Conservation (phyloP, 495 filamentous ascomycete species). For the Aspergillus bridgeri region DNA sequence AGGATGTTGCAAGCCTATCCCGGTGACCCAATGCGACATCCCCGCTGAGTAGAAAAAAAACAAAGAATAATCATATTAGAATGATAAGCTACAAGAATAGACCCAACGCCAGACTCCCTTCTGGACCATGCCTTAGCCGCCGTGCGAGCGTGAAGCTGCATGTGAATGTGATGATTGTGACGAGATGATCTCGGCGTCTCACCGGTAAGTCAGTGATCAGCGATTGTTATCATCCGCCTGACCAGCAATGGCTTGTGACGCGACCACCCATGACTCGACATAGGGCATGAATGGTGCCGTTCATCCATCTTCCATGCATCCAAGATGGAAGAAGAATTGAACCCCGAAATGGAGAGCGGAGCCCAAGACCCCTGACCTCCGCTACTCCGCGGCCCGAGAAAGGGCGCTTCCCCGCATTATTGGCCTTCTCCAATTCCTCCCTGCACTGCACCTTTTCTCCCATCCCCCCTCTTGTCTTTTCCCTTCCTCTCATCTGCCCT, state of each 20-base stretch:
- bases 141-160: background rate
- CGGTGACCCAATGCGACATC: background rate
- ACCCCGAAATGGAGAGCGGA: background rate
- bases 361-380: background rate
- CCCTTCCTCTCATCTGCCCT: constrained; percentile 1
- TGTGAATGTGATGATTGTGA: background rate
- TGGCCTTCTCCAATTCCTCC: background rate
- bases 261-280: background rate
- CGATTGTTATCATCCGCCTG: background rate
- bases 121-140: background rate
- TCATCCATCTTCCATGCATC: no score
- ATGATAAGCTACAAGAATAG: background rate
- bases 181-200: background rate
- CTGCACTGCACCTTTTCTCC: background rate
- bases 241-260: background rate
- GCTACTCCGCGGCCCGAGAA: constrained; percentile 10
- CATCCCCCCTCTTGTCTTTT: background rate
- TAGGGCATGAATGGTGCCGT: background rate
- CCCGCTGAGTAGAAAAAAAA: background rate
- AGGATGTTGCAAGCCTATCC: background rate
- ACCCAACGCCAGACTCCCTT: background rate
- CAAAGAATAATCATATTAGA: no score
- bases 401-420: constrained; percentile 25
- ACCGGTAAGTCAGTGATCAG: background rate
- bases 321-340: no score